These are phyloP conservation scores for Solanum chaucha DNA, from an alignment of 257 asterid genomes.

Conservation along the genomic window DNA sequence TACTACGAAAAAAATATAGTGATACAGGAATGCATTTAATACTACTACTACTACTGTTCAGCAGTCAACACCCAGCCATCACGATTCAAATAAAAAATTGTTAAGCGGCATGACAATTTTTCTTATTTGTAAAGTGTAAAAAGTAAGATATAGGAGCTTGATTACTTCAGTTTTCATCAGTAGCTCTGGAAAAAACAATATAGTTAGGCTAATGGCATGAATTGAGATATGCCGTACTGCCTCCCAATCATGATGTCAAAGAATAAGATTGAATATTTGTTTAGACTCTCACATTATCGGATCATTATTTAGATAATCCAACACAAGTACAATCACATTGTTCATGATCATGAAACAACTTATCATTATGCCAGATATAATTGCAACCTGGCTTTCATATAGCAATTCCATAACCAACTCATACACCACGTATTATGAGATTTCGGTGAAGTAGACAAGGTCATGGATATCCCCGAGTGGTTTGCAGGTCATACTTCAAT, in stretches of 20 bases:
- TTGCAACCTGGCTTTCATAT: neutral
- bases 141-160: neutral
- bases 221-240: neutral
- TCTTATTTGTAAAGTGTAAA: neutral
- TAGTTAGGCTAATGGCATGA: neutral
- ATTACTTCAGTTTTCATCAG: neutral
- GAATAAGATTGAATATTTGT: neutral
- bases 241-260: neutral
- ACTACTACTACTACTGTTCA: neutral
- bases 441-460: neutral
- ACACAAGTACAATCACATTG: neutral
- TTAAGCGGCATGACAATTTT: neutral
- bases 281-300: neutral
- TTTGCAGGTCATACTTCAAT: neutral
- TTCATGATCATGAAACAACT: neutral
- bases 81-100: neutral
- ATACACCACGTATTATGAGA: neutral
- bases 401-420: neutral
- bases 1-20: neutral
- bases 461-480: neutral
- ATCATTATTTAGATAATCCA: neutral
- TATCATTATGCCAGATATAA: neutral
- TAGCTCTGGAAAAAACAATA: neutral
- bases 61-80: neutral
- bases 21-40: neutral